Evolutionary conservation across 306 rosid species (phyloP), one percentile per base, ranked within the genome.

Genomic region (Aeschynomene evenia): DNA sequence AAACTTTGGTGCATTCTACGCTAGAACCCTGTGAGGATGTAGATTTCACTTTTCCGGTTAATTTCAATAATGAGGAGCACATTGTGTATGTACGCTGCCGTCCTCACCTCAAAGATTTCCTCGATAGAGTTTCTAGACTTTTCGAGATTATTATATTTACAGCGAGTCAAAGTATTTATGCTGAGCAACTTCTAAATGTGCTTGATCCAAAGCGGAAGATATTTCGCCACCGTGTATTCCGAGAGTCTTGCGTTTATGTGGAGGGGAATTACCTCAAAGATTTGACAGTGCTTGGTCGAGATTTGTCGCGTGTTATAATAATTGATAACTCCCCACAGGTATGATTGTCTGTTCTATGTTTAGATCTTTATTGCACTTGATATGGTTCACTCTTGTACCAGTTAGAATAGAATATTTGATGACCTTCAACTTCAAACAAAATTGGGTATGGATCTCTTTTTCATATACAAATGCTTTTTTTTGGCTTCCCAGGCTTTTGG

Each of bases 301-400:
- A 94, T 81, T 79, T 94, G 83, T 64, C 99, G 7, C 99, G 46
- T 16, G 92, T 89, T 28, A 84, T 88, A 22, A 94, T 94, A 76
- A 68, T 94, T 2, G 99, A 94, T 80, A 94, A 94, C 75, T 94
- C 99, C 42, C 99, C 99, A 18, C 99, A 94, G 99, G 99, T 94
- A 76, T 66, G 60, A 2, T 53, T 24, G 16, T 70, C 20, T 4
- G 14, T 37, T 58, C 43, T 48, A 50, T 19, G 20, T 9, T 42
- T 63, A 23, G 54, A 51, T 68, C 12, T 59, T 49, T 60, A 48
- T 36, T 50, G 15, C 33, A 21, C 26, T 14, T 24, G 48, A 36
- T 24, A 14, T 75, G 45, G 55, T 33, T 24, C 56, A 43, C 53
- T 1, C 6, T 49, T 40, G 37, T 63, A 15, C 28, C 19, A 6